Percentiles rank a stretch among this genome's conserved stretches.
phyloP scores from a whole-genome alignment of 306 rosid species.

The Dalbergia oliveri region DNA sequence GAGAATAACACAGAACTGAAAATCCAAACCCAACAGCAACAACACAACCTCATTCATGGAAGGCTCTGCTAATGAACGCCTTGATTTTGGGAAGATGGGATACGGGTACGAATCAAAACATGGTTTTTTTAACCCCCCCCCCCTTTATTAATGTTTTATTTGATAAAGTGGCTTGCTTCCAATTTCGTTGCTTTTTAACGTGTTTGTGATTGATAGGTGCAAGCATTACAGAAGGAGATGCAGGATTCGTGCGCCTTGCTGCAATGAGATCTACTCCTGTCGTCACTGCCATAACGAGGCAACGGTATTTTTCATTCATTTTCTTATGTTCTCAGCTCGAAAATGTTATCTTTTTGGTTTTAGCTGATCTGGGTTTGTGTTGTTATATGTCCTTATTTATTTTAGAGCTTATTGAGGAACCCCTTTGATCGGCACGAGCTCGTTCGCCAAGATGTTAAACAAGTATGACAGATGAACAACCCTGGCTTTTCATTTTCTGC shows the following conservation, averaged over 20 bases:
- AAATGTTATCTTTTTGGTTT: constrained; percentile 29
- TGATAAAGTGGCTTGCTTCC: background rate
- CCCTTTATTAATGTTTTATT: background rate
- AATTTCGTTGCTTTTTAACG: background rate
- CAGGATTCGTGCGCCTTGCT: constrained; percentile 93
- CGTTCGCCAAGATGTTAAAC: constrained; percentile 72
- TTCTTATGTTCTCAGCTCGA: constrained; percentile 7
- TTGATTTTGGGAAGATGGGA: constrained; percentile 96
- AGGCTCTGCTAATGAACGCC: constrained; percentile 74
- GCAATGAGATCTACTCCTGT: constrained; percentile 88
- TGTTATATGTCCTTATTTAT: constrained; percentile 8
- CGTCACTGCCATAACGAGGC: constrained; percentile 98
- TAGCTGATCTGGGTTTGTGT: constrained; percentile 49
- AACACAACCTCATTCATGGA: constrained; percentile 59
- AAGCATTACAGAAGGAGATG: constrained; percentile 94
- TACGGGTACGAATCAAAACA: constrained; percentile 61
- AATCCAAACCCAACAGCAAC: constrained; percentile 22
- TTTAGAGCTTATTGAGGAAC: constrained; percentile 72
- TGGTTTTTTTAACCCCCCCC: background rate
- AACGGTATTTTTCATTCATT: constrained; percentile 55
- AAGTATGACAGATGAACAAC: constrained; percentile 54
- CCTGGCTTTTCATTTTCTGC: constrained; percentile 25
- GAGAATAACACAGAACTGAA: background rate
- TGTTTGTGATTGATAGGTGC: constrained; percentile 61
- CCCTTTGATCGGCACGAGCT: constrained; percentile 83